Base-by-base conservation (phyloP, 106 monocot species). In the Apostasia shenzhenica region DNA sequence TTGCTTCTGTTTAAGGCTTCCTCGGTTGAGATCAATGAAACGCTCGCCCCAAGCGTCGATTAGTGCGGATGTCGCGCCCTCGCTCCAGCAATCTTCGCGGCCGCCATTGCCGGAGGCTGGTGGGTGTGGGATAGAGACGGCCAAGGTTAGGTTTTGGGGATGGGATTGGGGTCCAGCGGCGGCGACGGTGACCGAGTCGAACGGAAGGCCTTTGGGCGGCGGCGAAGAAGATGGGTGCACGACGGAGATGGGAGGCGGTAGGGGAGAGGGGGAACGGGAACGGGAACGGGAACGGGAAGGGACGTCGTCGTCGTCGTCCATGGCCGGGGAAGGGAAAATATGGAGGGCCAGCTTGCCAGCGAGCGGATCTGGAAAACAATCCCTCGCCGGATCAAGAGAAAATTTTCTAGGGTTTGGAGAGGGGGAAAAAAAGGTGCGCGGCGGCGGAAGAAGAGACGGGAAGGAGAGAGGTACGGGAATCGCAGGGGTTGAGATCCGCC, bases 31-130 rank as follows among this genome's bases (percentile, higher is more conserved):
- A 66, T 91, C 80, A 5, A 94, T 59, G 73, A 70, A 94, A 14
- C 85, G 76, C 72, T 94, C 85, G 4, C 91, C 88, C 94, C 94
- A 91, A 4, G 88, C 88, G 66, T 88, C 88, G 76, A 88, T 88
- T 49, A 88, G 78, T 10, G 73, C 72, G 1, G 87, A 81, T 38
- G 87, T 88, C 9, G 87, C 87, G 12, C 81, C 84, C 57, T 83
- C 83, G 81, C 87, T 84, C 87, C 83, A 88, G 78, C 78, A 78
- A 61, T 81, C 87, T 67, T 81, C 80, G 13, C 84, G 67, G 11
- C 73, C 79, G 1, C 73, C 63, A 59, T 52, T 59, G n/a, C 63
- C 69, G 46, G 46, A 26, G 8, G 8, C 47, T 51, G 41, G 41
- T 37, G 66, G 78, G 0, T 48, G 69, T 11, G 81, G 85, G 70